These are phyloP conservation scores for Cupressus sempervirens DNA, from an alignment of 75 land plant species.

Conservation along the genomic window DNA sequence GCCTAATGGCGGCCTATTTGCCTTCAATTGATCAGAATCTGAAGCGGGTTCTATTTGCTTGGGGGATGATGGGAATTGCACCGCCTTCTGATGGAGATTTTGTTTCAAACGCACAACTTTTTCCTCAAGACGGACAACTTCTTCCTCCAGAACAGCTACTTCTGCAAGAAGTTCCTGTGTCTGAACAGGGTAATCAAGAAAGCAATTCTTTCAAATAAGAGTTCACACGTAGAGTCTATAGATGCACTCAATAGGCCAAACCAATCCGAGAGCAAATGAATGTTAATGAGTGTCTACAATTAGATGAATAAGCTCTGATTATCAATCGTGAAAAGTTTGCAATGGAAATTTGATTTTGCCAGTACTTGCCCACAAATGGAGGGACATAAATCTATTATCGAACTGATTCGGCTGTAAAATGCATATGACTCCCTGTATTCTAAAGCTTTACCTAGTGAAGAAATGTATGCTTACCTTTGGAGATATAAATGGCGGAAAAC, in stretches of 20 bases:
- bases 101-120: constrained; percentile 62
- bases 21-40: not conserved
- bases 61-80: constrained; percentile 40
- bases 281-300: not conserved
- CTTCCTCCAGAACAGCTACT: constrained; percentile 88
- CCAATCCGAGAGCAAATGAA: not conserved
- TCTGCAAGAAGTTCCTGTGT: constrained; percentile 82
- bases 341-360: not conserved
- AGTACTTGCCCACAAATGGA: not conserved
- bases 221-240: not conserved
- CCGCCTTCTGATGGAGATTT: constrained; percentile 62
- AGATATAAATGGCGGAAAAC: constrained; percentile 73
- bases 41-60: constrained; percentile 19
- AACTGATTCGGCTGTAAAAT: not conserved
- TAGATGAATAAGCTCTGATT: not conserved
- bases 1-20: not conserved
- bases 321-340: not conserved
- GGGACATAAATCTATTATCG: constrained; percentile 6
- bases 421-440: not conserved
- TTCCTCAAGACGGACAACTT: constrained; percentile 76
- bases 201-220: not conserved
- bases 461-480: constrained; percentile 36
- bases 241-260: not conserved
- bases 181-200: constrained; percentile 26
- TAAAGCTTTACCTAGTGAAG: not conserved